Evolutionary conservation across 2,329 filamentous ascomycete species (phyloP).

Genomic region (Paecilomyces sp.): DNA sequence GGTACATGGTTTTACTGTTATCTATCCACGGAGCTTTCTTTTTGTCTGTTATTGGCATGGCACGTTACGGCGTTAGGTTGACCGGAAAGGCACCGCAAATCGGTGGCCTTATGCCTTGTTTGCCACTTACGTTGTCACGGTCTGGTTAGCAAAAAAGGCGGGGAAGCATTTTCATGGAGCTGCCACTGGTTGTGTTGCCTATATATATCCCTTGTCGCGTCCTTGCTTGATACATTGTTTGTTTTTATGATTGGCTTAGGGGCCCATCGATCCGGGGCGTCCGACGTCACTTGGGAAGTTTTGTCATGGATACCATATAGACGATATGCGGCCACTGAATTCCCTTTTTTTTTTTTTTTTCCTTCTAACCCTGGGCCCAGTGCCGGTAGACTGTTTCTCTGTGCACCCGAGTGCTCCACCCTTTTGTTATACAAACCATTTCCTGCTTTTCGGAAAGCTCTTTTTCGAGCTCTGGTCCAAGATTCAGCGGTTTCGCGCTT

Average conservation of each 20-base stretch:
- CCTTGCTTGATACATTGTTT: not conserved
- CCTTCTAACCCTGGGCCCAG: not conserved
- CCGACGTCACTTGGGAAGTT: not conserved
- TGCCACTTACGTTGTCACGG: not conserved
- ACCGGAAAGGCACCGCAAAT: not conserved
- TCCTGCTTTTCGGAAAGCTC: not conserved
- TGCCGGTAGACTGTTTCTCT: not conserved
- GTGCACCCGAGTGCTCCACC: not conserved
- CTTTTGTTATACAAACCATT: not conserved
- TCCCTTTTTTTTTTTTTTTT: not conserved
- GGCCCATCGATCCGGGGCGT: not conserved
- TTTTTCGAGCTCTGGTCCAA: not conserved
- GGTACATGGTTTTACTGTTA: not conserved
- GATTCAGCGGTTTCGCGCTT: not conserved
- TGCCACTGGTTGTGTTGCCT: not conserved
- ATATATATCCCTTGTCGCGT: not conserved
- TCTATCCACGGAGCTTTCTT: not conserved
- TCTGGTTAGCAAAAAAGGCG: not conserved
- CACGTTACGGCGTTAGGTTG: not conserved
- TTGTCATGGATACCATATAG: not conserved
- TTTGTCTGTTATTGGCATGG: not conserved
- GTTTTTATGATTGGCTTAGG: not conserved
- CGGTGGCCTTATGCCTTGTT: not conserved
- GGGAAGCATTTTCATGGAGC: constrained; percentile 1
- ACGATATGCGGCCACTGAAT: not conserved